Percentiles rank a stretch among this genome's conserved stretches.
phyloP scores from a whole-genome alignment of 2,329 filamentous ascomycete species.

The Aspergillus awamori region DNA sequence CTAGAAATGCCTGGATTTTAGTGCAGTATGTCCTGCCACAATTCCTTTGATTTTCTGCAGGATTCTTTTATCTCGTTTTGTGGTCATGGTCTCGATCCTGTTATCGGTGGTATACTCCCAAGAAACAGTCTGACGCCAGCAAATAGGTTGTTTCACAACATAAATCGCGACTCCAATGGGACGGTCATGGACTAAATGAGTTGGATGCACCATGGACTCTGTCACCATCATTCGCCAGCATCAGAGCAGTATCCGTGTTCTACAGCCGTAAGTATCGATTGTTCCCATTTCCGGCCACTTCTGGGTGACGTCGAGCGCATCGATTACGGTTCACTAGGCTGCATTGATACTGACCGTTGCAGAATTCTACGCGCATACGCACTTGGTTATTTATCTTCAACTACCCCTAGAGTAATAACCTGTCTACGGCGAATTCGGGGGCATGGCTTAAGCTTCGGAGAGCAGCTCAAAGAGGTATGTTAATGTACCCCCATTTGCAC shows the following conservation, averaged over 20 bases:
- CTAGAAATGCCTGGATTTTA: not conserved
- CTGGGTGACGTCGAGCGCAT: slow-evolving; percentile 1
- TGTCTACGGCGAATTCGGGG: slow-evolving; percentile 39
- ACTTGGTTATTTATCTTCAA: slow-evolving; percentile 52
- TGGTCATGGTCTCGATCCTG: not conserved
- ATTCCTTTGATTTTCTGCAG: not conserved
- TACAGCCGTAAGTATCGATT: slow-evolving; percentile 40
- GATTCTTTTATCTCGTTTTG: not conserved
- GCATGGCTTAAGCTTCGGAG: slow-evolving; percentile 34
- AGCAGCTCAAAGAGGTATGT: slow-evolving; percentile 44
- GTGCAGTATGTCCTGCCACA: slow-evolving; percentile 7
- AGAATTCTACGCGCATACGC: slow-evolving; percentile 52
- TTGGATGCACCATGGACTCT: slow-evolving; percentile 32
- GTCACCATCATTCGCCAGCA: slow-evolving; percentile 25
- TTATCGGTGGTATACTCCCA: not conserved
- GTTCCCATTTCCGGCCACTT: not conserved
- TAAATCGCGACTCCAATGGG: not conserved
- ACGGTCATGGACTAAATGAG: slow-evolving; percentile 31
- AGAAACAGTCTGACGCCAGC: not conserved
- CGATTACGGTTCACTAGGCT: slow-evolving; percentile 15
- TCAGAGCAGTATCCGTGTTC: slow-evolving; percentile 27
- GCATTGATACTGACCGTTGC: slow-evolving; percentile 8
- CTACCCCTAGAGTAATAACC: slow-evolving; percentile 49
- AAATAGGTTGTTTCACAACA: not conserved
- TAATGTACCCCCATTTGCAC: not conserved